Percentiles rank a stretch among this genome's conserved stretches.
phyloP scores from a whole-genome alignment of 2,329 filamentous ascomycete species.

The Xylariaceae sp. region DNA sequence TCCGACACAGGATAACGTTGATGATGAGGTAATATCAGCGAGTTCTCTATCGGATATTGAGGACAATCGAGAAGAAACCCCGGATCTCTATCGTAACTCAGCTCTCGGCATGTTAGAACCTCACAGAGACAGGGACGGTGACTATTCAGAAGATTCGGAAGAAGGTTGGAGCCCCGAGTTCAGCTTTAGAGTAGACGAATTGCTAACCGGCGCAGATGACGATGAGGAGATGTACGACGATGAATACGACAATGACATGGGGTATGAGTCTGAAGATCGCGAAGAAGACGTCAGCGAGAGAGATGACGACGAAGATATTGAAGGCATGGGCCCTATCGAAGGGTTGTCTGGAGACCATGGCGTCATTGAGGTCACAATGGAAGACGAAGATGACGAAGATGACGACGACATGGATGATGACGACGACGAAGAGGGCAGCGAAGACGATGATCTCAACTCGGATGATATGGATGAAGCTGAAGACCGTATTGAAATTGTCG shows the following conservation, averaged over 20 bases:
- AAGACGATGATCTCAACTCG: conserved; percentile 62
- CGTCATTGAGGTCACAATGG: conserved; percentile 78
- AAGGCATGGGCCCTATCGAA: conserved; percentile 85
- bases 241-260: conserved; percentile 90
- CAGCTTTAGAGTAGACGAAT: not conserved
- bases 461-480: conserved; percentile 60
- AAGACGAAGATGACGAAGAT: conserved; percentile 64
- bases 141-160: conserved; percentile 75
- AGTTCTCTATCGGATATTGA: conserved; percentile 89
- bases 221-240: conserved; percentile 94
- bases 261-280: conserved; percentile 76
- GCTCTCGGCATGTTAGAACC: conserved; percentile 93
- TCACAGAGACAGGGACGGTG: conserved; percentile 67
- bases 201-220: conserved; percentile 52
- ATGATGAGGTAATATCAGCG: conserved; percentile 84
- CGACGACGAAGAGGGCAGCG: conserved; percentile 65
- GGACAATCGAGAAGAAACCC: conserved; percentile 88
- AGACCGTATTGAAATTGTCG: conserved; percentile 60
- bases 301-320: conserved; percentile 73
- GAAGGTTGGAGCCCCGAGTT: conserved; percentile 50
- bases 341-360: conserved; percentile 65
- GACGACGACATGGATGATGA: conserved; percentile 64
- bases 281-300: conserved; percentile 90
- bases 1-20: conserved; percentile 68
- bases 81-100: conserved; percentile 95